phyloP scores from a whole-genome alignment of 2,329 filamentous ascomycete species.

The Nemania sp. region DNA sequence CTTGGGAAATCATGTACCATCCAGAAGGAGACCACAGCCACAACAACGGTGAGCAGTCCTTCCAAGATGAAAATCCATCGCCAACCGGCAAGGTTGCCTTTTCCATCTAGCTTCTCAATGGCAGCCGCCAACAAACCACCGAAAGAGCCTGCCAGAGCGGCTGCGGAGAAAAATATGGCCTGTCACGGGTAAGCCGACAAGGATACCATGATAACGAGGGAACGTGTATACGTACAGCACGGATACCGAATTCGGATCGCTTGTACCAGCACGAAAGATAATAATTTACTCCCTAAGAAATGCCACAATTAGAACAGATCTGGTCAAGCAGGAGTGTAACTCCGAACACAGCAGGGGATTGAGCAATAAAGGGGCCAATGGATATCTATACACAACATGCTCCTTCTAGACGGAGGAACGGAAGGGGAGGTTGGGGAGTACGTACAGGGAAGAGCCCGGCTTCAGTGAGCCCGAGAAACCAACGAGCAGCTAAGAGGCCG shows the following conservation, averaged over 20 bases:
- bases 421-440: background rate
- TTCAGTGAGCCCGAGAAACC: slow-evolving; percentile 75
- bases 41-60: slow-evolving; percentile 70
- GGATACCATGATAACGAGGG: background rate
- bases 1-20: slow-evolving; percentile 84
- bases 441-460: slow-evolving; percentile 69
- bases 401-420: background rate
- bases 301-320: slow-evolving; percentile 1
- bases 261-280: slow-evolving; percentile 87
- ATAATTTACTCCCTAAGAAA: slow-evolving; percentile 66
- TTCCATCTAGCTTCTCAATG: slow-evolving; percentile 71
- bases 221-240: slow-evolving; percentile 51
- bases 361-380: background rate
- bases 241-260: slow-evolving; percentile 77
- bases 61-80: slow-evolving; percentile 72
- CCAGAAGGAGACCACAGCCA: slow-evolving; percentile 73
- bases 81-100: slow-evolving; percentile 62
- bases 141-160: slow-evolving; percentile 78
- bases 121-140: slow-evolving; percentile 74
- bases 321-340: background rate
- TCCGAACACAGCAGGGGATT: background rate
- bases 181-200: slow-evolving; percentile 17
- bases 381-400: background rate
- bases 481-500: slow-evolving; percentile 68
- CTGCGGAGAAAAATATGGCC: slow-evolving; percentile 83